Evolutionary conservation across 306 rosid genomes (phyloP).

Genomic region (Canavalia gladiata): DNA sequence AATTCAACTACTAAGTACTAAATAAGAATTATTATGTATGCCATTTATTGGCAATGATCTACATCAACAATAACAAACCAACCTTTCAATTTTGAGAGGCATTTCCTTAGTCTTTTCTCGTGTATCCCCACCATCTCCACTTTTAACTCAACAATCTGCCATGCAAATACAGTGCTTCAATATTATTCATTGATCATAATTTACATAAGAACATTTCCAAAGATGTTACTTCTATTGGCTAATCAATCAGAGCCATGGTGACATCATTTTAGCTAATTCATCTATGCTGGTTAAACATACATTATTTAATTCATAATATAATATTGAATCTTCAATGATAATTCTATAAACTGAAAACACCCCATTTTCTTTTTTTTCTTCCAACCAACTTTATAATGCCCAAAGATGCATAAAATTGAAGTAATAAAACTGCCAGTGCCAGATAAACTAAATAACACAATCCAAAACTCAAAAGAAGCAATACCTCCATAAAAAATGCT

Average conservation of each 20-base stretch:
- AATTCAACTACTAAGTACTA: background rate
- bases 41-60: background rate
- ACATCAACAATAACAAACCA: background rate
- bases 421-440: background rate
- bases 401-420: background rate
- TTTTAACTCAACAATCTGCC: conserved; percentile 74
- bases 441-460: background rate
- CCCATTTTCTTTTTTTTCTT: background rate
- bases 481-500: conserved; percentile 22
- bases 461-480: background rate
- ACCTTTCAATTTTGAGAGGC: conserved; percentile 70
- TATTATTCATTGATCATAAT: background rate
- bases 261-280: background rate
- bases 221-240: background rate
- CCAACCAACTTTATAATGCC: background rate
- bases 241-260: background rate
- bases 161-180: background rate
- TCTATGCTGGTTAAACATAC: background rate
- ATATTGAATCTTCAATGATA: background rate
- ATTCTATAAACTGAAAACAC: conserved; percentile 18
- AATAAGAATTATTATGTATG: background rate
- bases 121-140: conserved; percentile 82
- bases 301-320: background rate
- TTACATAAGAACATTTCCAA: background rate
- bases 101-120: conserved; percentile 74